phyloP scores from a whole-genome alignment of 768 basidiomycete species.

The Leccinum aurantiacum region DNA sequence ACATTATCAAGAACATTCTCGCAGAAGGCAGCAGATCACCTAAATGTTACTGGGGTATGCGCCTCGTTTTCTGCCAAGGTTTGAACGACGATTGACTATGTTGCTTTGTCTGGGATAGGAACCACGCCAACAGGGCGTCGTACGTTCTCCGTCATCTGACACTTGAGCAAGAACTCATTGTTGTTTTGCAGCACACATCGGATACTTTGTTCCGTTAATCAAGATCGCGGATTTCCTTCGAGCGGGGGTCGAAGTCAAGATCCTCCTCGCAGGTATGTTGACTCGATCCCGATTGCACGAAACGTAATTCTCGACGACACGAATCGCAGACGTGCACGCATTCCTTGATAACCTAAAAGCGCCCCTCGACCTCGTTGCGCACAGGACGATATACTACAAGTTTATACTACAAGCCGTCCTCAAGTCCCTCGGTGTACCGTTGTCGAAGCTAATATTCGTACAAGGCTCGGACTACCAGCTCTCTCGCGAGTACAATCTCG shows the following conservation, averaged over 20 bases:
- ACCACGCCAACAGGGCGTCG: conserved; percentile 93
- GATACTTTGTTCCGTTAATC: conserved; percentile 91
- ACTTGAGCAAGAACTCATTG: not conserved
- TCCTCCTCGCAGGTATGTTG: conserved; percentile 71
- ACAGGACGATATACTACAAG: conserved; percentile 91
- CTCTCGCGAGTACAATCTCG: conserved; percentile 86
- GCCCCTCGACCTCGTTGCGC: conserved; percentile 83
- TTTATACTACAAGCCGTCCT: conserved; percentile 80
- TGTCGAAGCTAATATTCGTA: conserved; percentile 78
- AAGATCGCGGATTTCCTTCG: conserved; percentile 96
- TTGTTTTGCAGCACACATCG: conserved; percentile 76
- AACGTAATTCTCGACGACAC: not conserved
- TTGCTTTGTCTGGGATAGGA: conserved; percentile 46
- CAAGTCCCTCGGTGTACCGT: conserved; percentile 86
- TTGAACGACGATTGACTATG: not conserved
- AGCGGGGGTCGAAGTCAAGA: conserved; percentile 87
- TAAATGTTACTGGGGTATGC: conserved; percentile 89
- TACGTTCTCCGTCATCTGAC: conserved; percentile 42
- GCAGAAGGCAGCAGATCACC: conserved; percentile 70
- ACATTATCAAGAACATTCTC: conserved; percentile 77
- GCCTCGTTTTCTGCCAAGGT: conserved; percentile 1
- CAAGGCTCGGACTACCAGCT: conserved; percentile 94
- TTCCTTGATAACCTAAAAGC: conserved; percentile 98
- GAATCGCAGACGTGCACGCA: conserved; percentile 78
- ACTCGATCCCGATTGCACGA: not conserved